Evolutionary conservation across 331 rosid genomes (phyloP).

Genomic region (Malus hybrid): DNA sequence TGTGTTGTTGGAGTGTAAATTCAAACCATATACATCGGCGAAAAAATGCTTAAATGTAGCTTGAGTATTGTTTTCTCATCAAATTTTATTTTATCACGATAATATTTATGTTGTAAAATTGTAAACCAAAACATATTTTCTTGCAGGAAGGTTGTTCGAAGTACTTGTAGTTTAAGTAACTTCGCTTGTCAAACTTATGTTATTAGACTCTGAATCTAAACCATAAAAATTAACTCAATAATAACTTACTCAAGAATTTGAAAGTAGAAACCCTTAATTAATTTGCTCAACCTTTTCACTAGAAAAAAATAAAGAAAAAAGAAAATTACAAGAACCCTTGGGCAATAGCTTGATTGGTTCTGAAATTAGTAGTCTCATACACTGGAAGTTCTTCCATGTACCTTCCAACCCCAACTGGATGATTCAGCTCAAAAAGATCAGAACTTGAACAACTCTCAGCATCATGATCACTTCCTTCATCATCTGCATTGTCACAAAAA

Average conservation of each 20-base stretch:
- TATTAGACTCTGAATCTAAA: not conserved
- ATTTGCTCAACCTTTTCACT: not conserved
- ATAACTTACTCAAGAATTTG: too few species aligned
- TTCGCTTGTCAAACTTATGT: too few species aligned
- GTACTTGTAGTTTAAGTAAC: too few species aligned
- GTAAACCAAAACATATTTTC: too few species aligned
- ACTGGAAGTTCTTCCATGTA: slow-evolving; percentile 79
- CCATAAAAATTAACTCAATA: not conserved
- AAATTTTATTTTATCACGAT: too few species aligned
- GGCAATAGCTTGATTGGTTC: slow-evolving; percentile 73
- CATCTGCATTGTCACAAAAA: slow-evolving; percentile 19
- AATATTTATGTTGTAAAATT: too few species aligned
- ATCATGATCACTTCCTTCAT: slow-evolving; percentile 32
- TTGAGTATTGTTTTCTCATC: too few species aligned
- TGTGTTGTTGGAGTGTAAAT: too few species aligned
- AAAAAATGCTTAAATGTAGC: too few species aligned
- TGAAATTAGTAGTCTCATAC: slow-evolving; percentile 70
- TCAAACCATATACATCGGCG: too few species aligned
- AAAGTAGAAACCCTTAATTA: too few species aligned
- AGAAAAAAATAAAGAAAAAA: not conserved
- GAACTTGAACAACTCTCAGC: slow-evolving; percentile 72
- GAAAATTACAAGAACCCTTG: slow-evolving; percentile 49
- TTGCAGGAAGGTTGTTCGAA: too few species aligned
- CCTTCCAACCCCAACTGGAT: slow-evolving; percentile 61
- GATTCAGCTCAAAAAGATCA: slow-evolving; percentile 77